Evolutionary conservation across 192 early-diverging fungal genomes (phyloP).

Genomic region (Umbelopsis ramanniana): DNA sequence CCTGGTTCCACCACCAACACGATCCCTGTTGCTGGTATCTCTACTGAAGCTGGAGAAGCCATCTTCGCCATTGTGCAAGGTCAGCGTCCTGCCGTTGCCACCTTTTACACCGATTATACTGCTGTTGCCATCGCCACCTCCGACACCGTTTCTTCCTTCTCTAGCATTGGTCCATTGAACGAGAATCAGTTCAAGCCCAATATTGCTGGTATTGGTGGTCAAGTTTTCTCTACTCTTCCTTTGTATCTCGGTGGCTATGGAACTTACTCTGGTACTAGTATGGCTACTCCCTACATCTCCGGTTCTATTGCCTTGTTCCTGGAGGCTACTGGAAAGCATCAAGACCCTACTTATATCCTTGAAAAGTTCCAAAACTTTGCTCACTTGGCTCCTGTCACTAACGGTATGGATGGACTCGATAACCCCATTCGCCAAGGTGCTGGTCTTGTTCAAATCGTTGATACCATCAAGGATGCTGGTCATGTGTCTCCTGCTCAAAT

Average conservation of each 20-base stretch:
- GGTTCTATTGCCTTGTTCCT: conserved; percentile 53
- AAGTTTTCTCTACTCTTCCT: conserved; percentile 59
- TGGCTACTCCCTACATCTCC: conserved; percentile 63
- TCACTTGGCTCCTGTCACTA: conserved; percentile 21
- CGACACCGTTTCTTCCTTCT: conserved; percentile 71
- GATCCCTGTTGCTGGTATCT: conserved; percentile 63
- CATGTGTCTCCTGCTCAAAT: conserved; percentile 49
- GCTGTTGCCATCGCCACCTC: conserved; percentile 51
- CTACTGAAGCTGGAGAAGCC: conserved; percentile 50
- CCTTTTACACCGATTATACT: conserved; percentile 52
- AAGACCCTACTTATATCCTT: conserved; percentile 30
- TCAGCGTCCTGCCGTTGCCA: conserved; percentile 40
- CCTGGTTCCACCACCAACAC: conserved; percentile 39
- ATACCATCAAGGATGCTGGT: conserved; percentile 40
- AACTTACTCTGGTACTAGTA: conserved; percentile 57
- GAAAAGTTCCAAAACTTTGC: conserved; percentile 43
- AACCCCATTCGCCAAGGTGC: conserved; percentile 51
- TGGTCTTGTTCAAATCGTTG: conserved; percentile 55
- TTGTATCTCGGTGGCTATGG: conserved; percentile 46
- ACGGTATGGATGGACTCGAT: conserved; percentile 25
- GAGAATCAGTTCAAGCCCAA: conserved; percentile 65
- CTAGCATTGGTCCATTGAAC: conserved; percentile 73
- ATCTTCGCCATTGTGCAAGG: conserved; percentile 51
- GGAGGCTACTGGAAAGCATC: conserved; percentile 37
- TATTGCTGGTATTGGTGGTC: conserved; percentile 54